Evolutionary conservation across 1,139 yeast species (phyloP).

Genomic region (Lodderomyces elongisporus): DNA sequence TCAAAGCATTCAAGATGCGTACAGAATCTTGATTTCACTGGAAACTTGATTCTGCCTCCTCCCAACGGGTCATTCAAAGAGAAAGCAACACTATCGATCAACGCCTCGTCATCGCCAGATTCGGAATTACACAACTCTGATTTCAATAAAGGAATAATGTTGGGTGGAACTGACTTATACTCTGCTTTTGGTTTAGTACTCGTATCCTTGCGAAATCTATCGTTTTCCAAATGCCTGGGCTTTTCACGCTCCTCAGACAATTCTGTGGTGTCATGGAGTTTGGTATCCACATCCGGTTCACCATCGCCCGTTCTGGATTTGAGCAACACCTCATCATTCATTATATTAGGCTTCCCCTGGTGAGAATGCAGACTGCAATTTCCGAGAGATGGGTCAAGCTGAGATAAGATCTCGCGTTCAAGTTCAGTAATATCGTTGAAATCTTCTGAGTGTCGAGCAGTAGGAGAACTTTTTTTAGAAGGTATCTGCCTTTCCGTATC

Average conservation of each 20-base stretch:
- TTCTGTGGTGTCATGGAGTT: no score
- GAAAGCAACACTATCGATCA: slow-evolving; percentile 27
- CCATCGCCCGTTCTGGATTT: background rate
- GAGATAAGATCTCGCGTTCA: background rate
- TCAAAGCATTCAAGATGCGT: slow-evolving; percentile 46
- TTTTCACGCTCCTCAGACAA: background rate
- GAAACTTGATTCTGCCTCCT: slow-evolving; percentile 35
- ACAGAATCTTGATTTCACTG: slow-evolving; percentile 36
- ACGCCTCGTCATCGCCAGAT: slow-evolving; percentile 20
- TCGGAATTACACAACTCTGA: slow-evolving; percentile 24
- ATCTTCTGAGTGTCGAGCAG: background rate
- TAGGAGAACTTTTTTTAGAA: no score
- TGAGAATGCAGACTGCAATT: background rate
- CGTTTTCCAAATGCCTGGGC: background rate
- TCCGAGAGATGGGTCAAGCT: background rate
- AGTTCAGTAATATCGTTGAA: background rate
- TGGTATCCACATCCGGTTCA: no score
- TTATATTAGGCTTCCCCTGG: background rate
- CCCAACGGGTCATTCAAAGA: slow-evolving; percentile 30
- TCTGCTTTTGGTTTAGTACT: slow-evolving; percentile 20
- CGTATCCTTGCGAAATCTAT: background rate
- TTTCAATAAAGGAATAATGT: slow-evolving; percentile 19
- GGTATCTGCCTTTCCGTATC: no score
- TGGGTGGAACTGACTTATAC: slow-evolving; percentile 28
- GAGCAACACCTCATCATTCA: background rate